These are phyloP conservation scores for Zizania latifolia DNA, from an alignment of 176 grass and related monocot species.

Conservation along the genomic window DNA sequence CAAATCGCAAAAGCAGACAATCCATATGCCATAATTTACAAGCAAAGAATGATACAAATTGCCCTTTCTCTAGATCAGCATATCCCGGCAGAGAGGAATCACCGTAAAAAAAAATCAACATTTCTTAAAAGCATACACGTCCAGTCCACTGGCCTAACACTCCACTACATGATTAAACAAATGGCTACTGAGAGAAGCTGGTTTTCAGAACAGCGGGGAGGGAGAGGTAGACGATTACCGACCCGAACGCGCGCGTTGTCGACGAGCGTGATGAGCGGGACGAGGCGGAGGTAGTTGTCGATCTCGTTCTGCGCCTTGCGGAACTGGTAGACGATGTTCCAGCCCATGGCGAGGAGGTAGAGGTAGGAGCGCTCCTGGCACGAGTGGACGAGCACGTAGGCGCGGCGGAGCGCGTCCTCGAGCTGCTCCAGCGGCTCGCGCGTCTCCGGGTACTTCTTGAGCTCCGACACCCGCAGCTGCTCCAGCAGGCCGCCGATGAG, in stretches of 20 bases:
- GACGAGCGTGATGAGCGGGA: conserved; percentile 90
- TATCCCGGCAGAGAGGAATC: conserved; percentile 3
- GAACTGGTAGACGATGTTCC: conserved; percentile 92
- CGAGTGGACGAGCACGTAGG: conserved; percentile 56
- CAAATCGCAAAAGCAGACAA: conserved; percentile 31
- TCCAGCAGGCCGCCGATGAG: conserved; percentile 73
- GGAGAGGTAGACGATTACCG: conserved; percentile 11
- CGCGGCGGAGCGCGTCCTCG: conserved; percentile 61
- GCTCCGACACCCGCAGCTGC: conserved; percentile 74
- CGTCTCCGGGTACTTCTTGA: conserved; percentile 88
- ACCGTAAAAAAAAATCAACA: conserved; percentile 1
- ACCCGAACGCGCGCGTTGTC: conserved; percentile 76
- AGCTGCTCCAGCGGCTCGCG: conserved; percentile 88
- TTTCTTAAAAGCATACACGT: conserved; percentile 25
- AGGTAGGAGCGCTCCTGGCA: conserved; percentile 83
- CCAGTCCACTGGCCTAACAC: not conserved
- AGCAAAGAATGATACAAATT: not conserved
- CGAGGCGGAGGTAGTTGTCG: conserved; percentile 77
- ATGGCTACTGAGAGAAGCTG: not conserved
- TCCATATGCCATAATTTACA: not conserved
- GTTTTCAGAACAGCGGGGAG: not conserved
- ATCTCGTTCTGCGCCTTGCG: conserved; percentile 85
- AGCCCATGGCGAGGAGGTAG: conserved; percentile 86
- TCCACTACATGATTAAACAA: not conserved
- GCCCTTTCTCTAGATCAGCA: conserved; percentile 10